Base-by-base conservation (phyloP, 768 basidiomycete species). In the Tephrocybe sp. region DNA sequence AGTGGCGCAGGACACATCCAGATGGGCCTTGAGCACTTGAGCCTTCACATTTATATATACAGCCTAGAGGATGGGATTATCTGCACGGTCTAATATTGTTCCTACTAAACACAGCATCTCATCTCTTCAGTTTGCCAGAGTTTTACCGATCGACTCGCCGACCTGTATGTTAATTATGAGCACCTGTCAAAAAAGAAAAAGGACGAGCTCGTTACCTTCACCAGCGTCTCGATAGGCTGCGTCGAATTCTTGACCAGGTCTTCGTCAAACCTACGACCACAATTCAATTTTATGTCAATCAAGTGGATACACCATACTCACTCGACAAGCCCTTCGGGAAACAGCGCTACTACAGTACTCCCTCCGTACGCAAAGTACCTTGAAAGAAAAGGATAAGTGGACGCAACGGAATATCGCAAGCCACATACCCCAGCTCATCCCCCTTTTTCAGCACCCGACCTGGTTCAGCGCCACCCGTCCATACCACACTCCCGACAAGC, bases 401-500 rank as follows among this genome's bases (percentile, higher is more conserved):
- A 40, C 24, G 9, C 35, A 9, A 56, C 45, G 24, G 1, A 15
- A 22, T 13, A 28, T 15, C 16, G 15, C 32, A 36, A 22, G 42
- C 30, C 8, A 26, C 64, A 24, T 49, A 75, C 52, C 84, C 84
- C 0, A 86, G 71, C 65, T 85, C 82, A 26, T 86, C 82, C 36
- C 87, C 89, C 49, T 80, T 80, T 39, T 80, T 74, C 12, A 91
- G 66, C 36, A 63, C 66, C 11, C 57, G 55, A 1, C 71, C 70
- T 31, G 66, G 61, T 64, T 78, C 49, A 24, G 75, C 68, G 49
- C 75, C 76, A 15, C 61, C 70, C 0, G 87, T 87, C 84, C 84
- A 89, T 1, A 47, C 69, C 59, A 92, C 86, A 44, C 80, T 81
- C 1, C 87, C 90, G 1, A 92, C 90, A 28, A 93, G 80, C 69